phyloP scores from a whole-genome alignment of 805 yeast species.

The Metschnikowia matae region DNA sequence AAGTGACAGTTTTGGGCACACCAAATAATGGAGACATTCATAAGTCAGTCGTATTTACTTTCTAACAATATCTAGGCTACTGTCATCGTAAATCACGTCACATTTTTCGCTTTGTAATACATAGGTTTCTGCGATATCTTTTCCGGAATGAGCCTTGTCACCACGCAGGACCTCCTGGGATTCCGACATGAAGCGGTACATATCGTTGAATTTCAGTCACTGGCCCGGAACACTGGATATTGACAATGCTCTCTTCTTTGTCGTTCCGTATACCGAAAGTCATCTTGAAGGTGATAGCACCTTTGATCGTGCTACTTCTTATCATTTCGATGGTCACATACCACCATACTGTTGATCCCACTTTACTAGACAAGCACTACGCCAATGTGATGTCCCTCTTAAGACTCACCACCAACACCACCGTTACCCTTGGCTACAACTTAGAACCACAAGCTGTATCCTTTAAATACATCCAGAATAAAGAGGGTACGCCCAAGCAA shows the following conservation, averaged over 20 bases:
- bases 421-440: neutral
- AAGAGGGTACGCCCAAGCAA: slow-evolving; percentile 27
- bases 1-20: neutral
- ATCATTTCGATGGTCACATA: slow-evolving; percentile 4
- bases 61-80: too few relatives aligned
- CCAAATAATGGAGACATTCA: neutral
- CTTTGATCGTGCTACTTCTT: slow-evolving; percentile 2
- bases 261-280: slow-evolving; percentile 10
- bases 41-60: too few relatives aligned
- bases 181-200: neutral
- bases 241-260: slow-evolving; percentile 10
- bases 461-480: slow-evolving; percentile 30
- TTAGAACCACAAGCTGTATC: slow-evolving; percentile 28
- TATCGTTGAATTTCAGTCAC: neutral
- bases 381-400: slow-evolving; percentile 5
- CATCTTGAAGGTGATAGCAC: slow-evolving; percentile 6
- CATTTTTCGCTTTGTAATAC: neutral
- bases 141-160: neutral
- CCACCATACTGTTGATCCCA: slow-evolving; percentile 9
- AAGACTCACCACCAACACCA: slow-evolving; percentile 2
- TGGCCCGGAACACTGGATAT: neutral
- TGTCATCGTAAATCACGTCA: too few relatives aligned
- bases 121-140: neutral
- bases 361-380: slow-evolving; percentile 7
- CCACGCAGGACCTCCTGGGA: neutral